These are phyloP conservation scores for Leptographium flavum DNA, from an alignment of 2,329 filamentous ascomycete species.

Conservation along the genomic window DNA sequence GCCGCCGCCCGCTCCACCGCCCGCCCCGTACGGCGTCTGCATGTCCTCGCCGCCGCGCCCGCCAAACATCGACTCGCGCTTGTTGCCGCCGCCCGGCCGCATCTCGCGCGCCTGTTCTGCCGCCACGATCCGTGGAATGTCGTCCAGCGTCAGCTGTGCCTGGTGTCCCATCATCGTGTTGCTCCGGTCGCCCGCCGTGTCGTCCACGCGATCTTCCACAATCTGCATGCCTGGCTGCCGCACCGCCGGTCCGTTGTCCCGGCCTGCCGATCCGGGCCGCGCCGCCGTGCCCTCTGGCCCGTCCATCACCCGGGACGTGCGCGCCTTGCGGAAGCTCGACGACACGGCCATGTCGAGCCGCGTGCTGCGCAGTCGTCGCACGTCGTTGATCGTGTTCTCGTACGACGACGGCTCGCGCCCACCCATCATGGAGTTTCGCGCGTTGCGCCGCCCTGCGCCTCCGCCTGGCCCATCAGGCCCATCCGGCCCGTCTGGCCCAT, in stretches of 20 bases:
- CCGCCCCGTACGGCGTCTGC: not conserved
- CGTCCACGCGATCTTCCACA: slow-evolving; percentile 61
- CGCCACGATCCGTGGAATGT: slow-evolving; percentile 90
- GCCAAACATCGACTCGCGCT: slow-evolving; percentile 25
- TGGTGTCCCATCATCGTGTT: slow-evolving; percentile 77
- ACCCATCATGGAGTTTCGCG: slow-evolving; percentile 26
- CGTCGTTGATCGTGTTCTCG: slow-evolving; percentile 92
- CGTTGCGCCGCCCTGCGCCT: slow-evolving; percentile 55
- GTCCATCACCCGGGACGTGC: slow-evolving; percentile 86
- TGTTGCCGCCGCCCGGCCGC: slow-evolving; percentile 61
- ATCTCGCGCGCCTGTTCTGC: slow-evolving; percentile 91
- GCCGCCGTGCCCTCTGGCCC: slow-evolving; percentile 57
- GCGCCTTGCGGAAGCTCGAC: slow-evolving; percentile 78
- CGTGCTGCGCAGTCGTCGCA: slow-evolving; percentile 80
- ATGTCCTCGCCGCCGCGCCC: not conserved
- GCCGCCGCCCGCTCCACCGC: not conserved
- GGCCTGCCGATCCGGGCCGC: slow-evolving; percentile 59
- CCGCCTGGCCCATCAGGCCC: too few species aligned
- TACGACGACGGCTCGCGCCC: slow-evolving; percentile 61
- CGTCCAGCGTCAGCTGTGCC: slow-evolving; percentile 85
- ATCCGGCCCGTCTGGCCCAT: too few species aligned
- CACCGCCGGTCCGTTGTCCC: slow-evolving; percentile 31
- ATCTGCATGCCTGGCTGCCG: slow-evolving; percentile 40
- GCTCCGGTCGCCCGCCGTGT: slow-evolving; percentile 61
- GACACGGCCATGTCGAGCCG: slow-evolving; percentile 89